Base-by-base conservation (phyloP, 345 rosid genomes). In the Acer yangbiense region DNA sequence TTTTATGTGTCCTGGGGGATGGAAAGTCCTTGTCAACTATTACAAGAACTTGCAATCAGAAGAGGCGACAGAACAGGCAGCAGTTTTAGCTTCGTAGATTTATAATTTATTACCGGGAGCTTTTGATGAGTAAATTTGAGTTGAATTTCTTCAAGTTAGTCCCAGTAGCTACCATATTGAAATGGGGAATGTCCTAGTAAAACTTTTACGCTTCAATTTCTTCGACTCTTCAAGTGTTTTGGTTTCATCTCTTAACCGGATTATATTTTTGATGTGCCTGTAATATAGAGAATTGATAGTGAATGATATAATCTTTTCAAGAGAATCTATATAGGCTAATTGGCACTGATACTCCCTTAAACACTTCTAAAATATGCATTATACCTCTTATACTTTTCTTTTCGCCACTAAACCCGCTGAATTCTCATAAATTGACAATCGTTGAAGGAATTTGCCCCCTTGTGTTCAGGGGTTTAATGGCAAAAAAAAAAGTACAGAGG, bases 1-100 rank as follows among this genome's bases (percentile, higher is more conserved):
- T 72, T 96, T 96, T 74, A 96, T 94, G 98, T 96, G 99, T 77
- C 94, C 92, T 0, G 88, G 93, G 16, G 98, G 99, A 69, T 96
- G 97, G 98, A 73, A 89, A 77, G 98, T 94, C 68, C 98, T 96
- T 27, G 98, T 96, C 78, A 84, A 89, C 72, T 91, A 92, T 78
- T 96, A 94, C 18, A 58, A 83, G 76, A 91, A 92, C 80, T 83
- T 92, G 89, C 94, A 89, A 86, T 85, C 82, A 50, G 87, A 80
- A 61, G 97, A 94, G 54, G 79, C 87, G 48, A 20, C 81, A 0
- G 79, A 80, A 78, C 81, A 87, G 76, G 77, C 85, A 48, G 82
- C 87, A 21, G 78, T 80, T 68, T 71, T 85, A 63, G 71, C 92
- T 62, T 77, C 87, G 61, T 86, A 79, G 55, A 67, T 55, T 68